These are phyloP conservation scores for Fusarium fracticaudum DNA, from an alignment of 2,329 filamentous ascomycete genomes.

Conservation along the genomic window DNA sequence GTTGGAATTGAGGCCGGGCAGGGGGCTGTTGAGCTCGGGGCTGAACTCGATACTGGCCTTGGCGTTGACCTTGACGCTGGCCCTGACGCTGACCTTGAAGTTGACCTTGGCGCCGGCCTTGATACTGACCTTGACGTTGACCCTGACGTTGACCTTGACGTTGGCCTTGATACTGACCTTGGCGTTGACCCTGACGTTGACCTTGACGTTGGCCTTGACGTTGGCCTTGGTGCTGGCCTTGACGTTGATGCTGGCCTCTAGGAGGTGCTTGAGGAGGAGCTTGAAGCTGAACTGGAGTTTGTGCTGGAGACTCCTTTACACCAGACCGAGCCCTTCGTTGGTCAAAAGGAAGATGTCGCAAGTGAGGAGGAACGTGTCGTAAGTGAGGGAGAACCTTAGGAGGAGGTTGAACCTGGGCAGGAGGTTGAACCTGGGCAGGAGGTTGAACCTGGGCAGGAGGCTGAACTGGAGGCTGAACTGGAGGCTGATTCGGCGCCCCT, in stretches of 20 bases:
- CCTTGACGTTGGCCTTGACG: fast-evolving
- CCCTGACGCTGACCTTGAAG: fast-evolving
- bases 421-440: background rate
- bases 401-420: background rate
- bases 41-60: background rate
- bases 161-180: fast-evolving
- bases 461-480: background rate
- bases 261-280: background rate
- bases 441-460: background rate
- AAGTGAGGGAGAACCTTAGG: background rate
- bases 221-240: background rate
- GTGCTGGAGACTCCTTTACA: background rate
- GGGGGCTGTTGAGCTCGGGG: background rate
- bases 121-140: fast-evolving
- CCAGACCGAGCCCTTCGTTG: background rate
- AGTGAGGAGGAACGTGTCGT: background rate
- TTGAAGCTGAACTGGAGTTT: background rate
- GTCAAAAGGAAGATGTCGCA: background rate
- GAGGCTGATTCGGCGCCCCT: background rate
- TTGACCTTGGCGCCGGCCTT: background rate
- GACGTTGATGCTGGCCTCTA: background rate
- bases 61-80: background rate
- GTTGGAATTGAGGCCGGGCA: background rate
- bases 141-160: background rate
- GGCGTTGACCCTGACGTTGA: fast-evolving